Percentiles rank a stretch among this genome's conserved stretches.
These are phyloP conservation scores for Globisporangium splendens DNA, from an alignment of 352 stramenopile genomes.

Conservation along the genomic window DNA sequence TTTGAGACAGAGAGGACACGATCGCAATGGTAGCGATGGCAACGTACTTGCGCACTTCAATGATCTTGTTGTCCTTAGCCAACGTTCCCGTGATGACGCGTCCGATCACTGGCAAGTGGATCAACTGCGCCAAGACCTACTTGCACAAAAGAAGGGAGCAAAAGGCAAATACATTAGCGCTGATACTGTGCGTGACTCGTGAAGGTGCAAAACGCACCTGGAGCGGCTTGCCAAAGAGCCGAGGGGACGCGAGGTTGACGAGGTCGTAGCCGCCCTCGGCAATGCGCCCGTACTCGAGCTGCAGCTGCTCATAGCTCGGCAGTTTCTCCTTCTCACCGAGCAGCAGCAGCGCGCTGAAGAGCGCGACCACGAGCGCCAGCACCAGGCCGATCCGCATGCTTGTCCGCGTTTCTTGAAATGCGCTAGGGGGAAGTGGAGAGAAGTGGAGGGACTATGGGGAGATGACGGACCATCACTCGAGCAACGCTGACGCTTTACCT, in stretches of 20 bases:
- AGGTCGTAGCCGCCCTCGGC: constrained; percentile 47
- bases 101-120: constrained; percentile 43
- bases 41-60: constrained; percentile 48
- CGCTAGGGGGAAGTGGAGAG: neutral
- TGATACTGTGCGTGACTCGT: no score
- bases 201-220: constrained; percentile 7
- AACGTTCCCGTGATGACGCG: constrained; percentile 44
- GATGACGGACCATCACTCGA: neutral
- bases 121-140: constrained; percentile 29
- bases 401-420: neutral
- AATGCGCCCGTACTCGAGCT: constrained; percentile 28
- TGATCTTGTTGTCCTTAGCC: constrained; percentile 56
- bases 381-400: constrained; percentile 11
- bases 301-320: constrained; percentile 27
- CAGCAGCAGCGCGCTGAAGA: constrained; percentile 45
- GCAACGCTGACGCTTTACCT: neutral
- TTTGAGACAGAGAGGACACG: no score
- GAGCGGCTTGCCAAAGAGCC: constrained; percentile 47
- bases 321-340: constrained; percentile 45
- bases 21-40: neutral
- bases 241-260: constrained; percentile 35
- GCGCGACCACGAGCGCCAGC: constrained; percentile 35
- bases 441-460: neutral
- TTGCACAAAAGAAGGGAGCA: no score
- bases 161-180: neutral